Evolutionary conservation across 768 basidiomycete genomes (phyloP).

Genomic region (Chalciporus sphaerocephalus): DNA sequence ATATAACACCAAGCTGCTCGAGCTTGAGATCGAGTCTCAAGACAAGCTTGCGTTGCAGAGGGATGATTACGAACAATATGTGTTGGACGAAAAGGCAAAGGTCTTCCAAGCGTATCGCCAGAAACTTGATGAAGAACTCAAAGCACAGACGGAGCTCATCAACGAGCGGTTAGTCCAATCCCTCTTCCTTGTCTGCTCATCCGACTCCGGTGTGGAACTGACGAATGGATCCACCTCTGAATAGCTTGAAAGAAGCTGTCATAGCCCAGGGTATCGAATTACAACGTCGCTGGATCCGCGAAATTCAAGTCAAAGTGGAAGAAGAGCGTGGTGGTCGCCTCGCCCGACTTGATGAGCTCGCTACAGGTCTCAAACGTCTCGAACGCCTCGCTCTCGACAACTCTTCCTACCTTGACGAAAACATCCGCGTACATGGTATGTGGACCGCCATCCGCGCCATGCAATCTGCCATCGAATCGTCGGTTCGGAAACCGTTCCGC

Average conservation of each 20-base stretch:
- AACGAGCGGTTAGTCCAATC: slow-evolving; percentile 77
- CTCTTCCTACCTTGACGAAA: slow-evolving; percentile 86
- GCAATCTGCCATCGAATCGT: slow-evolving; percentile 57
- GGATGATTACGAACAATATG: slow-evolving; percentile 76
- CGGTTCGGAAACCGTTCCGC: slow-evolving; percentile 78
- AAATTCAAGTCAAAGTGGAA: slow-evolving; percentile 94
- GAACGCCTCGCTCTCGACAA: slow-evolving; percentile 91
- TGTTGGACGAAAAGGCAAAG: slow-evolving; percentile 70
- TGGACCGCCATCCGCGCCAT: slow-evolving; percentile 91
- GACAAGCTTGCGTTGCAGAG: slow-evolving; percentile 83
- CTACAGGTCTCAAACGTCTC: slow-evolving; percentile 83
- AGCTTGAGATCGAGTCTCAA: slow-evolving; percentile 80
- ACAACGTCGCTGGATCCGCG: slow-evolving; percentile 93
- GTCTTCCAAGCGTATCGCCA: slow-evolving; percentile 77
- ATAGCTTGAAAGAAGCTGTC: slow-evolving; percentile 88
- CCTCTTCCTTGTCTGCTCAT: not conserved
- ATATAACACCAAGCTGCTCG: slow-evolving; percentile 75
- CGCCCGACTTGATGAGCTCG: slow-evolving; percentile 90
- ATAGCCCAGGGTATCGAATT: slow-evolving; percentile 96
- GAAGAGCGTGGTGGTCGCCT: slow-evolving; percentile 94
- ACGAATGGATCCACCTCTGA: not conserved
- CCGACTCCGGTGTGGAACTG: not conserved
- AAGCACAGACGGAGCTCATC: slow-evolving; percentile 86
- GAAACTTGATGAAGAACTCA: slow-evolving; percentile 81
- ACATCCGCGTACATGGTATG: slow-evolving; percentile 84